Percentiles rank a stretch among this genome's conserved stretches.
Conservation (phyloP, 768 basidiomycete genomes). For the Asterophora parasitica region DNA sequence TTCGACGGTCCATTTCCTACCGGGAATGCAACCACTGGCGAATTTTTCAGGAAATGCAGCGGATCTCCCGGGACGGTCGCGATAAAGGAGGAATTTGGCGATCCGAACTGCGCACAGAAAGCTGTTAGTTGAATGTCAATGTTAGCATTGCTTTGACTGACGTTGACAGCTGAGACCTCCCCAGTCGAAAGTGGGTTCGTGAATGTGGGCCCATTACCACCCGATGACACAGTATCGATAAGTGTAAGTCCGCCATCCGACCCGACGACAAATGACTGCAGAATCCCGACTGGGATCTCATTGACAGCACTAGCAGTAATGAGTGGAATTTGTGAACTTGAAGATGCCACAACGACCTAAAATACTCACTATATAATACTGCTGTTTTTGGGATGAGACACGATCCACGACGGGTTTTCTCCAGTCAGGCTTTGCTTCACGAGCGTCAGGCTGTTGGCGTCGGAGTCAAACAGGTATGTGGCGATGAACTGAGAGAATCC, state of each 20-base stretch:
- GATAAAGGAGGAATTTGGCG: slow-evolving; percentile 30
- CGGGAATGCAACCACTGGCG: slow-evolving; percentile 44
- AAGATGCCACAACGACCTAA: not conserved
- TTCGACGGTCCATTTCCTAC: slow-evolving; percentile 42
- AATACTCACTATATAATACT: slow-evolving; percentile 53
- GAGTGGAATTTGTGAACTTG: not conserved
- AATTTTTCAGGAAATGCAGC: slow-evolving; percentile 28
- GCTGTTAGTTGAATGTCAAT: not conserved
- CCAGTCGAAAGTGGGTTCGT: slow-evolving; percentile 46
- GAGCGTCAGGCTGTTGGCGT: slow-evolving; percentile 41
- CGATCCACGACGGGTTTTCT: slow-evolving; percentile 55
- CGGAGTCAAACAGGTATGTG: slow-evolving; percentile 47
- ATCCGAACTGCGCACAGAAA: slow-evolving; percentile 27
- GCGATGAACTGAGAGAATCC: slow-evolving; percentile 43
- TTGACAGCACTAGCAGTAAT: slow-evolving; percentile 41
- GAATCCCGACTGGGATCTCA: slow-evolving; percentile 38
- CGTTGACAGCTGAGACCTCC: slow-evolving; percentile 53
- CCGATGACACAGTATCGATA: slow-evolving; percentile 41
- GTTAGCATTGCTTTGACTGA: slow-evolving; percentile 20
- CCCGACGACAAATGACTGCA: slow-evolving; percentile 52
- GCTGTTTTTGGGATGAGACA: slow-evolving; percentile 44
- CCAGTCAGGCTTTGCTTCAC: slow-evolving; percentile 41
- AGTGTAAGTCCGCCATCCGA: slow-evolving; percentile 32
- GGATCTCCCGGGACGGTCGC: slow-evolving; percentile 36
- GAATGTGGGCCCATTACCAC: slow-evolving; percentile 48